A percentile compares a stretch with the other conserved stretches of the same genome.
Conservation (phyloP, 345 rosid genomes). For the Erysimum cheiranthoides region DNA sequence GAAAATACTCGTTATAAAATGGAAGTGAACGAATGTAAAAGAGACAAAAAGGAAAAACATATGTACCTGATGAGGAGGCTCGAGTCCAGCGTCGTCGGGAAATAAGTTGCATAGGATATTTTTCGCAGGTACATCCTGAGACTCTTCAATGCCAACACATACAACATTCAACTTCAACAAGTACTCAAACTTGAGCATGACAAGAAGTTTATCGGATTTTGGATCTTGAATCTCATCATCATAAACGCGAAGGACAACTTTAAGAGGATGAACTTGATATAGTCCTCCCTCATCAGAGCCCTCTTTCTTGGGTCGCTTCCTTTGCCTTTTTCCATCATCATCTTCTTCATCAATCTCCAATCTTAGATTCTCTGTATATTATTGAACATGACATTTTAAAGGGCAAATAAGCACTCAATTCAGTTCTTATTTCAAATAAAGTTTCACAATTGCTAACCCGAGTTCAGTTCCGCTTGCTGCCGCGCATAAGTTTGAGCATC, state of each 20-base stretch:
- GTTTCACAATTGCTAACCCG: slow-evolving; percentile 49
- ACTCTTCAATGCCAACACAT: slow-evolving; percentile 71
- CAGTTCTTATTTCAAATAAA: neutral
- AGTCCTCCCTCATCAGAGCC: slow-evolving; percentile 60
- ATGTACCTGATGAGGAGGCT: slow-evolving; percentile 90
- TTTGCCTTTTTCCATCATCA: slow-evolving; percentile 78
- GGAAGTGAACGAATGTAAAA: slow-evolving; percentile 8
- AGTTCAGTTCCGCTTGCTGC: slow-evolving; percentile 75
- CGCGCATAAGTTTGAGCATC: slow-evolving; percentile 77
- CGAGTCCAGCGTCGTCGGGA: slow-evolving; percentile 80
- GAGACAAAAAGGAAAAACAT: slow-evolving; percentile 9
- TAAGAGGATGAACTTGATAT: slow-evolving; percentile 76
- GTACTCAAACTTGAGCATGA: slow-evolving; percentile 75
- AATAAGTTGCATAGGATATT: slow-evolving; percentile 75
- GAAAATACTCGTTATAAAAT: neutral
- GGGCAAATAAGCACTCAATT: slow-evolving; percentile 5
- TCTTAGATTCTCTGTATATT: slow-evolving; percentile 58
- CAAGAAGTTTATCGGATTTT: slow-evolving; percentile 63
- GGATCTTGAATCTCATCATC: slow-evolving; percentile 70
- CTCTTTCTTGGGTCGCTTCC: slow-evolving; percentile 77
- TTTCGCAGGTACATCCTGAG: slow-evolving; percentile 59
- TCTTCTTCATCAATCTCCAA: slow-evolving; percentile 79
- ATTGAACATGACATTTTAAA: slow-evolving; percentile 54
- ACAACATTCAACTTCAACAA: slow-evolving; percentile 80
- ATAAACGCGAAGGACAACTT: slow-evolving; percentile 64